These are phyloP conservation scores for Monilinia polystroma DNA, from an alignment of 2,329 filamentous ascomycete species.

Conservation along the genomic window DNA sequence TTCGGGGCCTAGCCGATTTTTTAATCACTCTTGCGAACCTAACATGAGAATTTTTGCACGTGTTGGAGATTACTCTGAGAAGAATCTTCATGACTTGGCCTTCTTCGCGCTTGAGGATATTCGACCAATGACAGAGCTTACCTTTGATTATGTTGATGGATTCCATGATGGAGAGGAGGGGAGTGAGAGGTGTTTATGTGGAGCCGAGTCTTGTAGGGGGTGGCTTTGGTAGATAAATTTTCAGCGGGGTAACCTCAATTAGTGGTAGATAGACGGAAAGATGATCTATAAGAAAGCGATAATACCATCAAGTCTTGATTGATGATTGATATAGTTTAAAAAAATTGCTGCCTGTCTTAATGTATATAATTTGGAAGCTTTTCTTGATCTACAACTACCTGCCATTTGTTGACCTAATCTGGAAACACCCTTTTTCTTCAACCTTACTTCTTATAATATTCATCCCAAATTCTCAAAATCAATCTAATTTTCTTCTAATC, in stretches of 20 bases:
- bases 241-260: background rate
- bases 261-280: background rate
- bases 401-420: too few species aligned
- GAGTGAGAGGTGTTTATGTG: conserved; percentile 56
- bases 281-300: background rate
- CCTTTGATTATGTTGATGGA: conserved; percentile 76
- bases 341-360: background rate
- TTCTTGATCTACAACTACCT: background rate
- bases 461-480: too few species aligned
- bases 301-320: background rate
- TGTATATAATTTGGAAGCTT: background rate
- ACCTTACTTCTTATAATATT: too few species aligned
- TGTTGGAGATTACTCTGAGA: conserved; percentile 73
- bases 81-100: conserved; percentile 71
- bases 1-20: conserved; percentile 76
- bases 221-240: conserved; percentile 59
- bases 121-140: conserved; percentile 64
- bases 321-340: background rate
- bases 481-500: too few species aligned
- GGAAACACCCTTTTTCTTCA: too few species aligned
- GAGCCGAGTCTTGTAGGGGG: conserved; percentile 63
- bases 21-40: conserved; percentile 79
- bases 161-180: conserved; percentile 48
- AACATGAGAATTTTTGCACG: conserved; percentile 79
- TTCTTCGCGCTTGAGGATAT: conserved; percentile 72